A percentile compares a stretch with the other conserved stretches of the same genome.
These are phyloP conservation scores for Lentinula boryana DNA, from an alignment of 768 basidiomycete genomes.

Conservation along the genomic window DNA sequence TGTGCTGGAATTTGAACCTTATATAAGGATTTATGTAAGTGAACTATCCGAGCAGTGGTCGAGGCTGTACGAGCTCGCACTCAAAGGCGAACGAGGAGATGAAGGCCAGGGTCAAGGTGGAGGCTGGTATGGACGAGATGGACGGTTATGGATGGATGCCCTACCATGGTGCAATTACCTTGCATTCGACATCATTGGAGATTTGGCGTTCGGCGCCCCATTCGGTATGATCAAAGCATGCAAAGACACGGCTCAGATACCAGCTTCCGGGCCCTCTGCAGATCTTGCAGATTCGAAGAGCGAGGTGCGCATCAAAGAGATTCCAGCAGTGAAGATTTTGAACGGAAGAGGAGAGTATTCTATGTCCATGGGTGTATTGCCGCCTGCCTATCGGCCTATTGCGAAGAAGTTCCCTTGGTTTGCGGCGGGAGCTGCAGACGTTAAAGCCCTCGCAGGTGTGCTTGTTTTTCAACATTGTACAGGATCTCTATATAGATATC, in stretches of 20 bases:
- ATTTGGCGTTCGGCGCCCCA: slow-evolving; percentile 81
- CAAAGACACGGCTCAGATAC: slow-evolving; percentile 68
- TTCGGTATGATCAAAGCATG: slow-evolving; percentile 83
- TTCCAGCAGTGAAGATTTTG: slow-evolving; percentile 81
- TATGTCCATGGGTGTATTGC: slow-evolving; percentile 76
- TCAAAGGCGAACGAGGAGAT: slow-evolving; percentile 47
- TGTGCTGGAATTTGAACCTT: slow-evolving; percentile 82
- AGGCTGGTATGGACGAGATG: slow-evolving; percentile 52
- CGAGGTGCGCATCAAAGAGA: slow-evolving; percentile 42
- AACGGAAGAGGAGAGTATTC: slow-evolving; percentile 87
- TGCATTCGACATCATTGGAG: slow-evolving; percentile 72
- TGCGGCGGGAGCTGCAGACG: slow-evolving; percentile 56
- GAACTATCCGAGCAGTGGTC: slow-evolving; percentile 74
- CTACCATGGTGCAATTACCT: slow-evolving; percentile 57
- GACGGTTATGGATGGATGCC: slow-evolving; percentile 68
- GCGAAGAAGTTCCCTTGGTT: slow-evolving; percentile 73
- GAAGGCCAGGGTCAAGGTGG: slow-evolving; percentile 66
- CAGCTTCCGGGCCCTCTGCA: slow-evolving; percentile 46
- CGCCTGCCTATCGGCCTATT: slow-evolving; percentile 63
- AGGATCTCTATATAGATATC: background rate
- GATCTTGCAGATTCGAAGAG: slow-evolving; percentile 33
- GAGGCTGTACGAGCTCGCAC: slow-evolving; percentile 47
- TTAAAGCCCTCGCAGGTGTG: slow-evolving; percentile 63
- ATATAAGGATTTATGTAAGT: slow-evolving; percentile 55
- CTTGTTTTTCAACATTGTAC: background rate